Evolutionary conservation across 2,329 filamentous ascomycete genomes (phyloP).

Genomic region (Ophiosphaerella korrae): DNA sequence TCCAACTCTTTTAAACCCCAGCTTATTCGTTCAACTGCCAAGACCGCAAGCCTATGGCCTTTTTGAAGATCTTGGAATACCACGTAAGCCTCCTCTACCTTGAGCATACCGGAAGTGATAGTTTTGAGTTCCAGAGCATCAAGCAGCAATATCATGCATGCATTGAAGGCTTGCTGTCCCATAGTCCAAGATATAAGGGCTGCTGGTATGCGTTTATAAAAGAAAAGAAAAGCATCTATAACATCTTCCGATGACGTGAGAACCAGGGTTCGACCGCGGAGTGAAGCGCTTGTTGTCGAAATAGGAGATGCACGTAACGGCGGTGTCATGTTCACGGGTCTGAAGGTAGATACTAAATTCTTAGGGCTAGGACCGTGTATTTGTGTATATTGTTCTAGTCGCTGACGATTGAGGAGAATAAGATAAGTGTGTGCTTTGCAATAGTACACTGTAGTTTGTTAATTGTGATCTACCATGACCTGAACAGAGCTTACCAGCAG

Average conservation of each 20-base stretch:
- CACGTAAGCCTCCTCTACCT: constrained; percentile 49
- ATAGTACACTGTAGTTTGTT: constrained; percentile 47
- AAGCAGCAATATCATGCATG: constrained; percentile 55
- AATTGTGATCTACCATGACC: constrained; percentile 5
- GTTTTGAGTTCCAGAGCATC: constrained; percentile 52
- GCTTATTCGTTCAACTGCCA: constrained; percentile 51
- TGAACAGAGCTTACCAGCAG: constrained; percentile 45
- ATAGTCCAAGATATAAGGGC: constrained; percentile 56
- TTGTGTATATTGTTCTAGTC: constrained; percentile 28
- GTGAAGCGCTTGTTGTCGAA: constrained; percentile 19
- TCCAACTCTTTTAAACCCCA: constrained; percentile 33
- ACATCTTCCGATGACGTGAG: constrained; percentile 50
- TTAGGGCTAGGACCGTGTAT: background rate
- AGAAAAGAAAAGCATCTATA: constrained; percentile 54
- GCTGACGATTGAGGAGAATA: constrained; percentile 56
- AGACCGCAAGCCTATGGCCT: constrained; percentile 53
- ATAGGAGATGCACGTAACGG: constrained; percentile 19
- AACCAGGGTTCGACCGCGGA: constrained; percentile 49
- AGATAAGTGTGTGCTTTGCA: constrained; percentile 57
- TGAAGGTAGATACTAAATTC: constrained; percentile 12
- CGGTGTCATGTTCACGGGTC: constrained; percentile 15
- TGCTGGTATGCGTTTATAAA: constrained; percentile 50
- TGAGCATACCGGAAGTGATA: constrained; percentile 27
- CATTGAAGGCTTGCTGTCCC: constrained; percentile 57
- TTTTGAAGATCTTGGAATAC: constrained; percentile 52